These are phyloP conservation scores for Boletellus ananiceps DNA, from an alignment of 768 basidiomycete genomes.

Conservation along the genomic window DNA sequence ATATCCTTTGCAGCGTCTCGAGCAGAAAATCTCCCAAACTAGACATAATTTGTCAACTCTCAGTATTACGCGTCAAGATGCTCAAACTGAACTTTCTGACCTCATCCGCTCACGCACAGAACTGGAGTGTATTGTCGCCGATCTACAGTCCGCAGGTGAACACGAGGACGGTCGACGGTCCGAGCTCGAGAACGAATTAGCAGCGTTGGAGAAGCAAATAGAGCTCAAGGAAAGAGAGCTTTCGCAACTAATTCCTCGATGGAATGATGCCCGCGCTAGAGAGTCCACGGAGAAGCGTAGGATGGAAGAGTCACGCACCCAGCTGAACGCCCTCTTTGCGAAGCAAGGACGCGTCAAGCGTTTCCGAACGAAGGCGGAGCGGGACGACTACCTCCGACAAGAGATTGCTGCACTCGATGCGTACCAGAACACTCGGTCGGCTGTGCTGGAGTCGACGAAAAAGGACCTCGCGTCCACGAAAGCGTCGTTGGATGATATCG, in stretches of 20 bases:
- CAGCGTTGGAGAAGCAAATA: conserved; percentile 55
- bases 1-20: conserved; percentile 53
- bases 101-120: conserved; percentile 82
- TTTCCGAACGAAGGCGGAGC: conserved; percentile 77
- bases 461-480: conserved; percentile 46
- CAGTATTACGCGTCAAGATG: conserved; percentile 64
- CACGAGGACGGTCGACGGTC: conserved; percentile 62
- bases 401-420: conserved; percentile 70
- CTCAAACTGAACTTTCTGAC: conserved; percentile 81
- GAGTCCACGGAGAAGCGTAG: conserved; percentile 56
- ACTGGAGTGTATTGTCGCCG: conserved; percentile 76
- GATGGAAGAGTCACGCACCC: conserved; percentile 71
- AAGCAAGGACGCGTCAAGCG: conserved; percentile 88
- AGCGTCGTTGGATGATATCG: conserved; percentile 50
- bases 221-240: conserved; percentile 57
- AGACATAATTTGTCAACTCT: conserved; percentile 71
- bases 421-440: conserved; percentile 52
- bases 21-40: conserved; percentile 63
- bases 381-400: conserved; percentile 77
- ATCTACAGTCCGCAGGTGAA: conserved; percentile 64
- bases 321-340: conserved; percentile 70
- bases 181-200: conserved; percentile 62
- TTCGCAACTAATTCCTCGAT: conserved; percentile 62
- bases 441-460: conserved; percentile 51
- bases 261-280: conserved; percentile 51